Conservation (phyloP, 139 green algal species). For the Picochlorum sp. region DNA sequence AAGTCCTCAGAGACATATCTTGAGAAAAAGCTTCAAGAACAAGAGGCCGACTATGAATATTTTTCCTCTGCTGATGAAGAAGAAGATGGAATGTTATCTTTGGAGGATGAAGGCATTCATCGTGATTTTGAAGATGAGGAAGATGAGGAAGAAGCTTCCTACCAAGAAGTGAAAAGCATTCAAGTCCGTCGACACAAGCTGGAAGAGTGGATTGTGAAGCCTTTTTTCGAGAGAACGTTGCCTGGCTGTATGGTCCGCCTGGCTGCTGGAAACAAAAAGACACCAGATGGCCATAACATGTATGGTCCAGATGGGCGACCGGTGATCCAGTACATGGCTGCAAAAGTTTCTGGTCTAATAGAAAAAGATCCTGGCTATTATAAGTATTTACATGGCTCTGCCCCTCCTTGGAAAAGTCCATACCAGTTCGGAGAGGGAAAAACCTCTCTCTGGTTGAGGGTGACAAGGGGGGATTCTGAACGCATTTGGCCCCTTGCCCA, state of each 20-base stretch:
- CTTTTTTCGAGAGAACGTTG: constrained; percentile 34
- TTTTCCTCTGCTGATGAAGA: constrained; percentile 6
- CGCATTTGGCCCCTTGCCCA: constrained; percentile 24
- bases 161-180: constrained; percentile 28
- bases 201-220: constrained; percentile 42
- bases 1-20: constrained; percentile 16
- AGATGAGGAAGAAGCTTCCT: constrained; percentile 21
- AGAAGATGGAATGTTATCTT: neutral
- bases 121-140: neutral
- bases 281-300: neutral
- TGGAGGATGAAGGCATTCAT: neutral
- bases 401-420: constrained; percentile 13
- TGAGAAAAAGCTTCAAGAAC: neutral
- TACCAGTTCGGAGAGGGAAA: constrained; percentile 13
- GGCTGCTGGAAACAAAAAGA: neutral
- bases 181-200: constrained; percentile 34
- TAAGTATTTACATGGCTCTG: constrained; percentile 21
- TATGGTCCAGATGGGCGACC: neutral
- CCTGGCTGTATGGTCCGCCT: constrained; percentile 31
- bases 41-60: neutral
- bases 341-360: constrained; percentile 25
- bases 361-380: constrained; percentile 23
- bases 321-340: constrained; percentile 11
- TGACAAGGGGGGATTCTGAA: constrained; percentile 19
- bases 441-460: constrained; percentile 30